These are phyloP conservation scores for Fusarium miscanthi DNA, from an alignment of 2,329 filamentous ascomycete species.

Conservation along the genomic window DNA sequence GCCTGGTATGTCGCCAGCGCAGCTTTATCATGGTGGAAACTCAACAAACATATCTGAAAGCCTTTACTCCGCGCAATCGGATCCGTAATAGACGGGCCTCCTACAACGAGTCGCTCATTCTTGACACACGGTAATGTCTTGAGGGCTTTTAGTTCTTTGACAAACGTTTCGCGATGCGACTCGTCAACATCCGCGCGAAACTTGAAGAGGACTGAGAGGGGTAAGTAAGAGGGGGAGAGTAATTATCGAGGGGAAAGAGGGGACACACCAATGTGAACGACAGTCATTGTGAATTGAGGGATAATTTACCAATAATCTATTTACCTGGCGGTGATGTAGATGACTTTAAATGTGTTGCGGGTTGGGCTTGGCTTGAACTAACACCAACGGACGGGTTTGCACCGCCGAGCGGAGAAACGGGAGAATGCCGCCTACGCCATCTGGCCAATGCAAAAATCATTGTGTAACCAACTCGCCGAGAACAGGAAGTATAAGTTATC, in stretches of 20 bases:
- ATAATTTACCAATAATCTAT: background rate
- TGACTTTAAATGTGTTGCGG: background rate
- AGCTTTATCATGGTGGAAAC: slow-evolving; percentile 59
- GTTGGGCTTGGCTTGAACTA: background rate
- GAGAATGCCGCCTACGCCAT: background rate
- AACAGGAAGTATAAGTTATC: background rate
- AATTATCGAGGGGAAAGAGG: background rate
- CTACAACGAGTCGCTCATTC: slow-evolving; percentile 60
- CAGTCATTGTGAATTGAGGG: slow-evolving; percentile 43
- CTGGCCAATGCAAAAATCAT: background rate
- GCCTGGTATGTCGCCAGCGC: slow-evolving; percentile 64
- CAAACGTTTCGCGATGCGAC: slow-evolving; percentile 58
- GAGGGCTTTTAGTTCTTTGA: slow-evolving; percentile 60
- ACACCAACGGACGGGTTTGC: background rate
- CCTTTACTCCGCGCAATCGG: slow-evolving; percentile 65
- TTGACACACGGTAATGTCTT: slow-evolving; percentile 61
- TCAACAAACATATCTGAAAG: slow-evolving; percentile 62
- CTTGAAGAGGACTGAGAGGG: slow-evolving; percentile 59
- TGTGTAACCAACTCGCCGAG: background rate
- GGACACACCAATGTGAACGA: slow-evolving; percentile 50
- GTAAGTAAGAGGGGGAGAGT: background rate
- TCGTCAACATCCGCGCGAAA: slow-evolving; percentile 56
- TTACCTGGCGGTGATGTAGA: background rate
- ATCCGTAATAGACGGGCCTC: slow-evolving; percentile 63
- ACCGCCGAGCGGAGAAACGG: background rate